A percentile compares a stretch with the other conserved stretches of the same genome.
These are phyloP conservation scores for Pachyrhizus erosus DNA, from an alignment of 306 rosid species.

Conservation along the genomic window DNA sequence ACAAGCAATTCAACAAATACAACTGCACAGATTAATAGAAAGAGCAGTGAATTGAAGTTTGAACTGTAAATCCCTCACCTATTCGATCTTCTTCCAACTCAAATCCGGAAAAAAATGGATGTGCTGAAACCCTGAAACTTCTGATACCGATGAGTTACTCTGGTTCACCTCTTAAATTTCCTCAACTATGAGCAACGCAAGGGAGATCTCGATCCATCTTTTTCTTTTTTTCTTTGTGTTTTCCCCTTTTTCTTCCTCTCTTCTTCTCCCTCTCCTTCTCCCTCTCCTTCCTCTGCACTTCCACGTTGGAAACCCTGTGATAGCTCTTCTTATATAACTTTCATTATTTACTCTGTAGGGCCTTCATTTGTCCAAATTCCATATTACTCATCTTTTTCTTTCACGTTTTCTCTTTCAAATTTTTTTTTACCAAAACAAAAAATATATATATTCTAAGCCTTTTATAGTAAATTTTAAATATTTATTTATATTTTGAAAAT, in stretches of 20 bases:
- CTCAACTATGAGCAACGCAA: neutral
- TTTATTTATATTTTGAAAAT: neutral
- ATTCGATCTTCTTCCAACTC: neutral
- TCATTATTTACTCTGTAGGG: conserved; percentile 1
- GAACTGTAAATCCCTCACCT: neutral
- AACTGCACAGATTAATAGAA: neutral
- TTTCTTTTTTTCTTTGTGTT: neutral
- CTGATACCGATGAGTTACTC: neutral
- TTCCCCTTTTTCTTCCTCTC: neutral
- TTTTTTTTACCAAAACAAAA: neutral
- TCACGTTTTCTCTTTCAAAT: neutral
- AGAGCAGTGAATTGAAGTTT: neutral
- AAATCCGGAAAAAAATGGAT: neutral
- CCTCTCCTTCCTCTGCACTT: neutral
- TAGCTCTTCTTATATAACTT: neutral
- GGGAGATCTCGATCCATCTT: neutral
- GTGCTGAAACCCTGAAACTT: neutral
- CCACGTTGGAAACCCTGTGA: neutral
- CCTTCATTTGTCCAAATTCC: neutral
- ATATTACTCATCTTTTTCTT: neutral
- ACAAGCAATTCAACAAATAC: neutral
- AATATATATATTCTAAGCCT: neutral
- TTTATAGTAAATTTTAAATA: neutral
- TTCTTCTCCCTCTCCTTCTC: neutral
- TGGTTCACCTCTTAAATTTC: neutral